phyloP scores from a whole-genome alignment of 164 flowering plant species.

The Taxillus chinensis region DNA sequence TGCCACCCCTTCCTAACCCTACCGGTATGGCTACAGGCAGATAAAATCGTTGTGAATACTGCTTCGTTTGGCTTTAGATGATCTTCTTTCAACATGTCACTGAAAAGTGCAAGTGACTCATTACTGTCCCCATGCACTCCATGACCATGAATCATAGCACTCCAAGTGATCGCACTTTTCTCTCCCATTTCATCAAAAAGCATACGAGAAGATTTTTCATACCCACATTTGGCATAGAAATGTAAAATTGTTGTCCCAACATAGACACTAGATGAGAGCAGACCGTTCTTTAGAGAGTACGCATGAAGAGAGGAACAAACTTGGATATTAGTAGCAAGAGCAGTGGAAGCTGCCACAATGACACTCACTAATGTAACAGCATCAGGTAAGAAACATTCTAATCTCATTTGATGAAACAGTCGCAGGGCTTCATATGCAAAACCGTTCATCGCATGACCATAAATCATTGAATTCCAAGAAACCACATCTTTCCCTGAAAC shows the following conservation, averaged over 20 bases:
- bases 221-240: conserved; percentile 69
- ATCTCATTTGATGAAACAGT: conserved; percentile 45
- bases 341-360: conserved; percentile 54
- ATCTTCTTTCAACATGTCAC: conserved; percentile 44
- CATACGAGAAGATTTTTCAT: conserved; percentile 36
- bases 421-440: conserved; percentile 33
- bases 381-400: conserved; percentile 31
- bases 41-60: conserved; percentile 45
- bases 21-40: conserved; percentile 74
- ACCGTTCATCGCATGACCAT: conserved; percentile 50
- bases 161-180: conserved; percentile 54
- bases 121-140: conserved; percentile 55
- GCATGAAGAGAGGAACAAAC: conserved; percentile 58
- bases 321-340: conserved; percentile 27
- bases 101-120: conserved; percentile 36
- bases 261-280: conserved; percentile 33
- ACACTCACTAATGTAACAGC: conserved; percentile 48
- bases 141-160: conserved; percentile 64
- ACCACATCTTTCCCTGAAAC: conserved; percentile 35
- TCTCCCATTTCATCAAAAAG: conserved; percentile 51
- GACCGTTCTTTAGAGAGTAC: conserved; percentile 37
- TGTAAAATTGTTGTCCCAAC: conserved; percentile 59
- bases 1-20: conserved; percentile 57
- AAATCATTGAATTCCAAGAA: conserved; percentile 72
- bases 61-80: conserved; percentile 52